Evolutionary conservation across 257 asterid genomes (phyloP), one percentile per base, ranked within the genome.

Genomic region (Scutellaria barbata): DNA sequence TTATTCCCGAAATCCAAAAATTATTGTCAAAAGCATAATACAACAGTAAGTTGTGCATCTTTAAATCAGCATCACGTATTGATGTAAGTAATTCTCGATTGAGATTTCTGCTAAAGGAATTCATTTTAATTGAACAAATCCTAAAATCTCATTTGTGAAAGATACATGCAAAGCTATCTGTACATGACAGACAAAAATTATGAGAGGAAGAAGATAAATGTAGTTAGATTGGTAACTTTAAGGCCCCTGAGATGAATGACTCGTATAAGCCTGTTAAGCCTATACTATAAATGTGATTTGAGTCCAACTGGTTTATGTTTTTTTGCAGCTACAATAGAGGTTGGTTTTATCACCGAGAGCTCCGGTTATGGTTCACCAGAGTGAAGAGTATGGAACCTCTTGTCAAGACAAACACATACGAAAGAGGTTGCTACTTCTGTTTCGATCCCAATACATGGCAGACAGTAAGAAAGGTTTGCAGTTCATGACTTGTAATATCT

Each of bases 401-500:
- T 35, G 90, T 77, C 54, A 87, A 89, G 81, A 81, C 92, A 13
- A 82, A 64, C 68, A 79, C 76, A 40, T 81, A 85, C 14, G 98
- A 92, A 80, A 82, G 95, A 77, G 96, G 96, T 17, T 76, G 83
- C 81, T 92, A 86, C 80, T 37, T 78, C 65, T 77, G 82, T 64
- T 92, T 92, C 62, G 97, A 92, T 75, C 98, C 97, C 66, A 87
- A 85, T 63, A 64, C 82, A 11, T 92, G 90, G 90, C 90, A 88
- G 77, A 87, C 90, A 1, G 71, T 80, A 61, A 84, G 90, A 77
- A 88, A 87, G 97, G 98, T 90, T 72, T 25, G 85, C 37, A 48
- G 48, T 58, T 46, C 30, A 33, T 43, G 66, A 20, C 12, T 46
- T 25, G 7, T 16, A 37, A 43, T 48, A 17, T 41, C 1, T 69